phyloP scores from a whole-genome alignment of 106 monocot species.

The Allium fistulosum region DNA sequence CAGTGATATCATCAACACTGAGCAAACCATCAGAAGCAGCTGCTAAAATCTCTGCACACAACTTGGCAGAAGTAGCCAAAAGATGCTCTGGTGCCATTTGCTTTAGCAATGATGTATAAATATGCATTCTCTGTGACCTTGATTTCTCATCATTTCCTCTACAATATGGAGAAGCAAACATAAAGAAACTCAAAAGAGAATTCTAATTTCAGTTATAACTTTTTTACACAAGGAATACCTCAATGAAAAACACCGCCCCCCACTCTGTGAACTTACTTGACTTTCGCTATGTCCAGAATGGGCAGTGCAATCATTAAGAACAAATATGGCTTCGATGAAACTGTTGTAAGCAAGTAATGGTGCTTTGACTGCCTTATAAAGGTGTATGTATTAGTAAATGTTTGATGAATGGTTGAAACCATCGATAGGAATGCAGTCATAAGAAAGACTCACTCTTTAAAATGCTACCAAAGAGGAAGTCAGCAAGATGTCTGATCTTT shows the following conservation, averaged over 20 bases:
- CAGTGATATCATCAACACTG: conserved; percentile 65
- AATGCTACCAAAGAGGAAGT: conserved; percentile 79
- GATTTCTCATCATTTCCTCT: conserved; percentile 79
- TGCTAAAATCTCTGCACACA: conserved; percentile 94
- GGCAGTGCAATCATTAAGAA: conserved; percentile 64
- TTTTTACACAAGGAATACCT: conserved; percentile 29
- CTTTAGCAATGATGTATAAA: conserved; percentile 84
- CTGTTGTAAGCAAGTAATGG: conserved; percentile 99
- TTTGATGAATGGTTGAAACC: too few species aligned
- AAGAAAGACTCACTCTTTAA: conserved; percentile 51
- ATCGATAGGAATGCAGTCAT: background rate
- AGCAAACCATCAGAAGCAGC: conserved; percentile 93
- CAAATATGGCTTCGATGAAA: conserved; percentile 92
- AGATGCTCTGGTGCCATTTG: conserved; percentile 99
- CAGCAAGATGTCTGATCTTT: conserved; percentile 76
- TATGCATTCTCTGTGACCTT: conserved; percentile 78
- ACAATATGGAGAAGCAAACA: background rate
- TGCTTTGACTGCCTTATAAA: conserved; percentile 68
- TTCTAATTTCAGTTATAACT: background rate
- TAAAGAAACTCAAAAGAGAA: background rate
- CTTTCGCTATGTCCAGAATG: conserved; percentile 51
- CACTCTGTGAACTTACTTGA: conserved; percentile 16
- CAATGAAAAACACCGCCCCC: conserved; percentile 55
- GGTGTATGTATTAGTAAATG: conserved; percentile 2
- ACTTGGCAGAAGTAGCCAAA: conserved; percentile 92